Conservation (phyloP, 1,284 basidiomycete species). For the Ceratobasidium sp. region DNA sequence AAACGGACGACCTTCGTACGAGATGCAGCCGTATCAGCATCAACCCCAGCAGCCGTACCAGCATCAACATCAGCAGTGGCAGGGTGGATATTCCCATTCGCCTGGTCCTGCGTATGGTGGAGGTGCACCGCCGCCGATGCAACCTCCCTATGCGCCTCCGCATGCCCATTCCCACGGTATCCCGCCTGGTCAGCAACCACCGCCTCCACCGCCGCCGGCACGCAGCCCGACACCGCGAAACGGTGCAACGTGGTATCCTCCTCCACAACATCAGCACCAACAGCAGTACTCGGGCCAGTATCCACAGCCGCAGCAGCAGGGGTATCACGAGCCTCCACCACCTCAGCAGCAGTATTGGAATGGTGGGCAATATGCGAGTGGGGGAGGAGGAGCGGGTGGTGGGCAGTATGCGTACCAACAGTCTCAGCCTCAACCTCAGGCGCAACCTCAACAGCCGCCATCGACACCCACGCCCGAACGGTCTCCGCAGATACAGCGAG, state of each 20-base stretch:
- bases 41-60: slow-evolving; percentile 43
- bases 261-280: slow-evolving; percentile 40
- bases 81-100: slow-evolving; percentile 15
- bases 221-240: slow-evolving; percentile 7
- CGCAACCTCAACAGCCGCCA: neutral
- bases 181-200: slow-evolving; percentile 36
- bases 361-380: slow-evolving; percentile 9
- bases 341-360: slow-evolving; percentile 25
- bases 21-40: slow-evolving; percentile 39
- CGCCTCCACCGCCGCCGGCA: slow-evolving; percentile 36
- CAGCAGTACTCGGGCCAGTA: slow-evolving; percentile 35
- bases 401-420: slow-evolving; percentile 1
- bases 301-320: slow-evolving; percentile 36
- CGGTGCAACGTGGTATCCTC: neutral
- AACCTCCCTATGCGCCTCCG: slow-evolving; percentile 35
- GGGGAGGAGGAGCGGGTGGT: neutral
- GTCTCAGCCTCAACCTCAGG: slow-evolving; percentile 1
- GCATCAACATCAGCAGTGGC: slow-evolving; percentile 24
- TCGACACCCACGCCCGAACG: slow-evolving; percentile 29
- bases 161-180: slow-evolving; percentile 27
- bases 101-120: neutral
- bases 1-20: slow-evolving; percentile 4
- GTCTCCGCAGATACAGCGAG: slow-evolving; percentile 19
- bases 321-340: slow-evolving; percentile 35
- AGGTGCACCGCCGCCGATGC: neutral